Percentiles rank a stretch among this genome's conserved stretches.
phyloP scores from a whole-genome alignment of 345 rosid genomes.

The Syzygium grande region DNA sequence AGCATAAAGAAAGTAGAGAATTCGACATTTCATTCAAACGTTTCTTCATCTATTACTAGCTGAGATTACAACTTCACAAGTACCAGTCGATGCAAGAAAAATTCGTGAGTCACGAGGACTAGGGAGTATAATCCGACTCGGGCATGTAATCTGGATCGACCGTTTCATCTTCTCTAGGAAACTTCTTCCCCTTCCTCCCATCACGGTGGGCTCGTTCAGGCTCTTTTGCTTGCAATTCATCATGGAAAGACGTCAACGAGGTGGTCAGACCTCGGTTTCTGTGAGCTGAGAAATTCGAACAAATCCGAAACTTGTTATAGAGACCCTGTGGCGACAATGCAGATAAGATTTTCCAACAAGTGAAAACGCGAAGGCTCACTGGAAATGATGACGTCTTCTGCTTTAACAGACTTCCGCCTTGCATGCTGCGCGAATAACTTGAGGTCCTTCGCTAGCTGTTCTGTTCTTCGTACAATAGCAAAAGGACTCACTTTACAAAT shows the following conservation, averaged over 20 bases:
- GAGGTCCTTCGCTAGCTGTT: constrained; percentile 2
- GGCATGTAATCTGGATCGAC: not conserved
- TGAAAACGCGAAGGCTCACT: not conserved
- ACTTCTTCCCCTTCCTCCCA: not conserved
- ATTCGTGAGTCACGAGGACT: not conserved
- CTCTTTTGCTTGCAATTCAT: not conserved
- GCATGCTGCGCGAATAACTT: constrained; percentile 6
- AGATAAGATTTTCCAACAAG: not conserved
- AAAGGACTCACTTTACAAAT: not conserved
- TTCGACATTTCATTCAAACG: not conserved
- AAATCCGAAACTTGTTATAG: not conserved
- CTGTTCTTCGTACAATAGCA: not conserved
- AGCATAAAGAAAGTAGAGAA: not conserved
- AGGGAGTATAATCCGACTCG: not conserved
- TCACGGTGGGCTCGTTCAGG: not conserved
- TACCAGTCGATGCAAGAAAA: not conserved
- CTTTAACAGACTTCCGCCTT: constrained; percentile 3
- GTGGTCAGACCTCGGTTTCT: constrained; percentile 2
- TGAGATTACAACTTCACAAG: not conserved
- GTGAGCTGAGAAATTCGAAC: not conserved
- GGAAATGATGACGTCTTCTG: constrained; percentile 5
- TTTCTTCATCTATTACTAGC: not conserved
- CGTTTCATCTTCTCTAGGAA: not conserved
- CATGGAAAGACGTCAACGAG: not conserved
- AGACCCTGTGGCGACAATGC: not conserved